Base-by-base conservation (phyloP, 1,284 basidiomycete genomes). In the Polyporus tsugae region DNA sequence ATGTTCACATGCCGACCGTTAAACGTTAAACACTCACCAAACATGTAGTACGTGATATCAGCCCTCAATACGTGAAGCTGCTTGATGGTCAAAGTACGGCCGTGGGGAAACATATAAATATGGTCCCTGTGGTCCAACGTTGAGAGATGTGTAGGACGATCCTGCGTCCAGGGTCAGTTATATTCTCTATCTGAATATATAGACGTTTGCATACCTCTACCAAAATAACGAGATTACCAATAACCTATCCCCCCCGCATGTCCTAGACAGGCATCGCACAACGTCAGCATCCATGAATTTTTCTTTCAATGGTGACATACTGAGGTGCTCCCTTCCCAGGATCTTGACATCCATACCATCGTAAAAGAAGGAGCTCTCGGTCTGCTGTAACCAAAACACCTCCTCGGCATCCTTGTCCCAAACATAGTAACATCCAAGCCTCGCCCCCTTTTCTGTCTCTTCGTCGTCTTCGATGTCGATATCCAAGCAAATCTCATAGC, bases 401-500 rank as follows among this genome's bases (percentile, higher is more conserved):
- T 70, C 65, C 41, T 68, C 46, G 4, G 44, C 46, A 2, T 29
- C 11, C 41, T 57, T 58, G 57, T 73, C 68, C 44, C 49, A 69
- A 0, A 75, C 61, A 60, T 77, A 77, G 42, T 77, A 76, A 39
- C 62, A 72, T 7, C 62, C 65, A 4, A 69, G n/a, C 41, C 60
- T 63, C 9, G 60, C 64, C n/a, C 10, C 4, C 46, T 49, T 2
- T 0, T n/a, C 49, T 4, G 57, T 35, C 9, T 64, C 70, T 4
- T 66, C 70, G 29, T 69, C 70, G 5, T 65, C 70, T 22, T 68
- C 63, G 2, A 58, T 38, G 9, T 41, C 33, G 0, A 70, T 42
- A 13, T 69, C 58, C n/a, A 76, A 10, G 0, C 67, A 60, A 2
- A 75, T 60, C 11, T 77, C 74, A 22, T 66, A 22, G 15, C 71